These are phyloP conservation scores for Trichoderma koningii DNA, from an alignment of 2,329 filamentous ascomycete genomes.

Conservation along the genomic window DNA sequence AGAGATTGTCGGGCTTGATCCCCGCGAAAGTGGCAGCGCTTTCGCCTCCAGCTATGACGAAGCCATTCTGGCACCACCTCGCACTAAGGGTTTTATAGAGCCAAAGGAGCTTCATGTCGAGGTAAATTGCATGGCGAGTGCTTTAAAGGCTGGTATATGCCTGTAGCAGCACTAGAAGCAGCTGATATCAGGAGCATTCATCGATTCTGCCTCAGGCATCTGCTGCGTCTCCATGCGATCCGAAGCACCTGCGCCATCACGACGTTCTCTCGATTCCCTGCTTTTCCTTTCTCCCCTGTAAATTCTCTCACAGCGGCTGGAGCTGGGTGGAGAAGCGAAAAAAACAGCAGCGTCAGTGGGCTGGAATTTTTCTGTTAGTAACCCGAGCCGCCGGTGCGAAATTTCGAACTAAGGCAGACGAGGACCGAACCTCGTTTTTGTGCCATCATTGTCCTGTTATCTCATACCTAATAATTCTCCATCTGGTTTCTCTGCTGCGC, in stretches of 20 bases:
- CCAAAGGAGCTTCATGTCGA: too few species aligned
- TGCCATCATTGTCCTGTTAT: conserved; percentile 36
- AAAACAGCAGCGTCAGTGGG: conserved; percentile 20
- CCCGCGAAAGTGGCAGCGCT: neutral
- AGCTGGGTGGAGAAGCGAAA: conserved; percentile 13
- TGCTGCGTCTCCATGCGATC: neutral
- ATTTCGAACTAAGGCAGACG: conserved; percentile 32
- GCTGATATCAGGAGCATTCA: neutral
- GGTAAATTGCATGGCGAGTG: too few species aligned
- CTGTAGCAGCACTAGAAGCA: too few species aligned
- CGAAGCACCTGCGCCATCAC: neutral
- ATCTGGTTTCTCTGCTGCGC: conserved; percentile 31
- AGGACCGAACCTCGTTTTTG: conserved; percentile 13
- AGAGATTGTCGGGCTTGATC: neutral
- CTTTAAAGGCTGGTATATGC: too few species aligned
- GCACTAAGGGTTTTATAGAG: too few species aligned
- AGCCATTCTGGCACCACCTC: neutral
- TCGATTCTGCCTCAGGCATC: conserved; percentile 22
- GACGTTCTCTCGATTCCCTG: neutral
- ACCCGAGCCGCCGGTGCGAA: conserved; percentile 31
- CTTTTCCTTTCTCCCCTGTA: neutral
- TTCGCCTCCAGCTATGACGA: conserved; percentile 7
- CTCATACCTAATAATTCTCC: neutral
- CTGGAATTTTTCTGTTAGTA: conserved; percentile 24
- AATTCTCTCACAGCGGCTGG: conserved; percentile 25